A percentile compares a stretch with the other conserved stretches of the same genome.
Conservation (phyloP, 192 early-diverging fungal genomes). For the Mortierella claussenii region DNA sequence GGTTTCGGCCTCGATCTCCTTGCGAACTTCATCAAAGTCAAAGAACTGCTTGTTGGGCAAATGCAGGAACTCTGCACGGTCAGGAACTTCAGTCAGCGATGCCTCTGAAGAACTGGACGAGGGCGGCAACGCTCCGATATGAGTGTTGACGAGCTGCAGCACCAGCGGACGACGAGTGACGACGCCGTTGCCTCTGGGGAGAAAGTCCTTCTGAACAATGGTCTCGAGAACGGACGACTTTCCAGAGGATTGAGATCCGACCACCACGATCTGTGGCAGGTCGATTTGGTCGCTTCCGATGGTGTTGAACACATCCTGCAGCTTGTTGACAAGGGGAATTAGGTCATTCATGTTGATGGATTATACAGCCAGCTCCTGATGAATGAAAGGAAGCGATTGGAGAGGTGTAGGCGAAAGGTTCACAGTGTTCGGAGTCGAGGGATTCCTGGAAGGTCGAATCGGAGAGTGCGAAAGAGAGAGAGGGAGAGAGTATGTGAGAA, state of each 20-base stretch:
- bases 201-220: slow-evolving; percentile 97
- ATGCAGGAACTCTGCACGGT: slow-evolving; percentile 75
- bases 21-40: slow-evolving; percentile 80
- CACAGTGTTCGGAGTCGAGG: neutral
- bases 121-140: slow-evolving; percentile 27
- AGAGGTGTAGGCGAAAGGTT: neutral
- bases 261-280: slow-evolving; percentile 87
- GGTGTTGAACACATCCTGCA: slow-evolving; percentile 84
- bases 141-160: slow-evolving; percentile 78
- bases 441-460: neutral
- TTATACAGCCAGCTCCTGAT: slow-evolving; percentile 2
- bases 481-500: no score
- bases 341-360: slow-evolving; percentile 73
- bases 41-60: slow-evolving; percentile 78
- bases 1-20: slow-evolving; percentile 85
- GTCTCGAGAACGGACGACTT: slow-evolving; percentile 99
- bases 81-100: slow-evolving; percentile 29
- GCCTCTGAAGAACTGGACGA: slow-evolving; percentile 39
- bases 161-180: slow-evolving; percentile 87
- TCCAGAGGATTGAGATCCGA: slow-evolving; percentile 90
- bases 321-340: slow-evolving; percentile 83
- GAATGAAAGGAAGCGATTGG: neutral
- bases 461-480: neutral
- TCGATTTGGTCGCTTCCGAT: slow-evolving; percentile 80
- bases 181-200: slow-evolving; percentile 92